Evolutionary conservation across 306 rosid genomes (phyloP).

Genomic region (Pueraria montana): DNA sequence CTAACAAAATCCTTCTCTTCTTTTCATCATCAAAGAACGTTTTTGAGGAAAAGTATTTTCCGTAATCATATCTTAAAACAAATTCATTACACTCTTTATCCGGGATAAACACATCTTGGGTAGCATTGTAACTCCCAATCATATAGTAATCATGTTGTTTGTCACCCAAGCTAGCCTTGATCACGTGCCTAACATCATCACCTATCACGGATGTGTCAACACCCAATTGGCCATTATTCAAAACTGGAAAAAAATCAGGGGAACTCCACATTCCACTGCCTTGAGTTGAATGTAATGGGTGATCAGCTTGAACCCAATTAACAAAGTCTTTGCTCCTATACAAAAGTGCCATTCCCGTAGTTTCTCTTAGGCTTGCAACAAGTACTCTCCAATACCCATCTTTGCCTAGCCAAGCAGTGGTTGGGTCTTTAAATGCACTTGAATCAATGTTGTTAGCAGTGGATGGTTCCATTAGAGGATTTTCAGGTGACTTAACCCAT

Average conservation of each 20-base stretch:
- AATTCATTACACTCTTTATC: slow-evolving; percentile 51
- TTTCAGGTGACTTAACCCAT: slow-evolving; percentile 69
- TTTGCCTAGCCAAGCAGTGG: slow-evolving; percentile 82
- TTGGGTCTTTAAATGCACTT: slow-evolving; percentile 84
- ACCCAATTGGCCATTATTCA: slow-evolving; percentile 43
- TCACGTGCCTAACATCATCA: slow-evolving; percentile 66
- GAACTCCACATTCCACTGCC: slow-evolving; percentile 94
- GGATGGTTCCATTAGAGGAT: slow-evolving; percentile 75
- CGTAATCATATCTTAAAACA: slow-evolving; percentile 80
- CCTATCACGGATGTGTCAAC: slow-evolving; percentile 58
- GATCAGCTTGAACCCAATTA: slow-evolving; percentile 64
- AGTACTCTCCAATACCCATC: slow-evolving; percentile 70
- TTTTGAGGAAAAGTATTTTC: slow-evolving; percentile 91
- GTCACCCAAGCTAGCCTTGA: slow-evolving; percentile 75
- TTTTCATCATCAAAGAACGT: slow-evolving; percentile 71
- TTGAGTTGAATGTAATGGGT: slow-evolving; percentile 65
- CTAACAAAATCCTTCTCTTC: slow-evolving; percentile 74
- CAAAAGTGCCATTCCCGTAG: slow-evolving; percentile 70
- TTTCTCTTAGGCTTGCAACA: slow-evolving; percentile 59
- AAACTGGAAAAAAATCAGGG: slow-evolving; percentile 83
- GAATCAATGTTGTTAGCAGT: slow-evolving; percentile 57
- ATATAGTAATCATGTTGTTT: slow-evolving; percentile 68
- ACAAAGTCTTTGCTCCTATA: slow-evolving; percentile 71
- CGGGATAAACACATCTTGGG: slow-evolving; percentile 63
- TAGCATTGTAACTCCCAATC: slow-evolving; percentile 64